Base-by-base conservation (phyloP, 1,139 yeast genomes). In the Taiozyma onychis region DNA sequence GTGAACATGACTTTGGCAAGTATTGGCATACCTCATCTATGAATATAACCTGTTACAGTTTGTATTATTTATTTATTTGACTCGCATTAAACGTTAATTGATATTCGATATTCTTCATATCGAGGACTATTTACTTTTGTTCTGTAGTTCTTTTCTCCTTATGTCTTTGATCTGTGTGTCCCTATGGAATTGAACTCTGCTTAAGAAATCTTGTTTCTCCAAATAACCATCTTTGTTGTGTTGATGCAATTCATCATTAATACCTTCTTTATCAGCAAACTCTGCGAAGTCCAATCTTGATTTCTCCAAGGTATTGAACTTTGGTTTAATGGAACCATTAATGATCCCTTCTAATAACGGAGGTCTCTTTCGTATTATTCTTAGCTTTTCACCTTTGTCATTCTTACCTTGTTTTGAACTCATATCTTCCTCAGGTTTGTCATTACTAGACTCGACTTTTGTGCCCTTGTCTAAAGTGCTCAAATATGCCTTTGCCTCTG, bases 281-380 rank as follows among this genome's bases (percentile, higher is more conserved):
- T 89, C 82, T 1, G 96, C 95, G 97, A 99, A 93, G 67, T 93
- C 99, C 51, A 93, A 75, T 54, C 96, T 76, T 2, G 96, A 88
- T 66, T 93, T 93, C 66, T 95, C 98, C 55, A 93, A 72, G 0
- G 99, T 95, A 21, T 96, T 88, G 54, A 95, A 74, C 66, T 90
- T 91, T 45, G 83, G 81, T 51, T 75, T 73, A 51, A 81, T 74
- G 9, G 85, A 72, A 44, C 82, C 81, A 44, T 77, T 71, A 21
- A 81, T 78, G 27, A 83, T 77, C 43, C 81, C 89, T 58, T 89
- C 97, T 30, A 90, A 73, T 45, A 91, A 69, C 7, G 95, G 83
- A 2, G 88, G 84, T 55, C 96, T 73, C 63, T 88, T 89, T 53
- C 88, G 70, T 13, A 72, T 70, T 43, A 67, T 62, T 48, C 74